Conservation (phyloP, 345 rosid species). For the Eucalyptus leucophloia region DNA sequence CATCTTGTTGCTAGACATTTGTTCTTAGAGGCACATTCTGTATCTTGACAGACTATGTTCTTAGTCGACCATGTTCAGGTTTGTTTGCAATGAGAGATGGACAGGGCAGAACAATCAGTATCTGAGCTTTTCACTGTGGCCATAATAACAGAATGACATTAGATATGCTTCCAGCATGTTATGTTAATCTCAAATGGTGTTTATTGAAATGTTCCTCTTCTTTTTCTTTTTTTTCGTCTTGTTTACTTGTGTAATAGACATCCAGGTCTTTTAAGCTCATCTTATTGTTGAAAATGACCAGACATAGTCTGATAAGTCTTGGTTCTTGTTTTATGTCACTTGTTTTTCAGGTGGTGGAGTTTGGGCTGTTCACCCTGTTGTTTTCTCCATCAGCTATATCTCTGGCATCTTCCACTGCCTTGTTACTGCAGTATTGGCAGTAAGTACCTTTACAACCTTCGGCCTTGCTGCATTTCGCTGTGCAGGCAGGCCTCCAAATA, state of each 20-base stretch:
- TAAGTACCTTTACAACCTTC: slow-evolving; percentile 50
- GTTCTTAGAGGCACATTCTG: neutral
- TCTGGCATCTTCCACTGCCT: slow-evolving; percentile 41
- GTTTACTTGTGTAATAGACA: neutral
- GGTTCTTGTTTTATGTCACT: neutral
- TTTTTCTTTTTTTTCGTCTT: neutral
- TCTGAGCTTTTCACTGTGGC: neutral
- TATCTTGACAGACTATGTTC: neutral
- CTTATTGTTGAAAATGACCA: neutral
- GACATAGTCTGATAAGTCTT: neutral
- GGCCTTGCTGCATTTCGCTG: slow-evolving; percentile 57
- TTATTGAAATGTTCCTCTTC: neutral
- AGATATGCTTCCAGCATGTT: neutral
- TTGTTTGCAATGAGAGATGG: neutral
- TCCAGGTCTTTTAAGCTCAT: neutral
- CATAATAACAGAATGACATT: neutral
- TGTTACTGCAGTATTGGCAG: slow-evolving; percentile 24
- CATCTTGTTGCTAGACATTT: neutral
- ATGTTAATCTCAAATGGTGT: neutral
- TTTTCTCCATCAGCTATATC: slow-evolving; percentile 54
- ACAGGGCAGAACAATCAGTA: neutral
- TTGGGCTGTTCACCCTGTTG: slow-evolving; percentile 71
- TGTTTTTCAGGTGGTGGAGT: slow-evolving; percentile 67
- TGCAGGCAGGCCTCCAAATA: slow-evolving; percentile 51
- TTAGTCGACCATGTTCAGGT: neutral